These are phyloP conservation scores for Persicaria maculosa DNA, from an alignment of 148 eudicot species.

Conservation along the genomic window DNA sequence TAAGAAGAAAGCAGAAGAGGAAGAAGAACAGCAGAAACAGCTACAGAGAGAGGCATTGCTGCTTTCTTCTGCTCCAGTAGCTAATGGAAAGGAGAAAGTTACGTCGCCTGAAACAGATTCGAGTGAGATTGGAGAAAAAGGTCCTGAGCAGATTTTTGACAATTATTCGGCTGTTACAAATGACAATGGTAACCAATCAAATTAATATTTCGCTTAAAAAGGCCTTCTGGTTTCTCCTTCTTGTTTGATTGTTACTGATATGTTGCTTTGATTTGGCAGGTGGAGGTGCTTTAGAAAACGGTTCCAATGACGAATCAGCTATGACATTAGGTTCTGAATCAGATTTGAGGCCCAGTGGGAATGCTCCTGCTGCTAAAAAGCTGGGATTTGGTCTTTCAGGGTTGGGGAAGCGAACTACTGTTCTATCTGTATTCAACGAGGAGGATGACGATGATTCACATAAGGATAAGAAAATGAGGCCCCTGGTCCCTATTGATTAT, in stretches of 20 bases:
- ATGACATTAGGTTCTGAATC: conserved; percentile 27
- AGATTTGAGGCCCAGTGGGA: conserved; percentile 38
- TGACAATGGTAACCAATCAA: conserved; percentile 25
- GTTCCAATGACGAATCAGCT: conserved; percentile 42
- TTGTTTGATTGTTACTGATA: neutral
- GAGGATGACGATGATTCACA: conserved; percentile 93
- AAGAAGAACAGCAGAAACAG: conserved; percentile 57
- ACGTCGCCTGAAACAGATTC: conserved; percentile 24
- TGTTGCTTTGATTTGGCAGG: conserved; percentile 28
- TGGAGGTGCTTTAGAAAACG: conserved; percentile 47
- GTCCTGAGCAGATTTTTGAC: conserved; percentile 32
- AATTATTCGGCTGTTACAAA: conserved; percentile 27
- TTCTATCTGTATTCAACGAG: conserved; percentile 76
- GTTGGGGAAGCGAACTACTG: conserved; percentile 83
- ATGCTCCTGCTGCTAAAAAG: conserved; percentile 48
- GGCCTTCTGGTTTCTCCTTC: neutral
- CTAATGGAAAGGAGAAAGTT: conserved; percentile 43
- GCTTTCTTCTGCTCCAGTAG: conserved; percentile 26
- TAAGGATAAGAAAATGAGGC: conserved; percentile 94
- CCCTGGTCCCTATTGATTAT: conserved; percentile 93
- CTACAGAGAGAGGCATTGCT: conserved; percentile 37
- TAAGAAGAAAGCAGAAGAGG: conserved; percentile 65
- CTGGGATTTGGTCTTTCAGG: conserved; percentile 84
- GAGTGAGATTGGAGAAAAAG: conserved; percentile 32
- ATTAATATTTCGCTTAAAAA: neutral